Evolutionary conservation across 257 asterid genomes (phyloP).

Genomic region (Haberlea rhodopensis): DNA sequence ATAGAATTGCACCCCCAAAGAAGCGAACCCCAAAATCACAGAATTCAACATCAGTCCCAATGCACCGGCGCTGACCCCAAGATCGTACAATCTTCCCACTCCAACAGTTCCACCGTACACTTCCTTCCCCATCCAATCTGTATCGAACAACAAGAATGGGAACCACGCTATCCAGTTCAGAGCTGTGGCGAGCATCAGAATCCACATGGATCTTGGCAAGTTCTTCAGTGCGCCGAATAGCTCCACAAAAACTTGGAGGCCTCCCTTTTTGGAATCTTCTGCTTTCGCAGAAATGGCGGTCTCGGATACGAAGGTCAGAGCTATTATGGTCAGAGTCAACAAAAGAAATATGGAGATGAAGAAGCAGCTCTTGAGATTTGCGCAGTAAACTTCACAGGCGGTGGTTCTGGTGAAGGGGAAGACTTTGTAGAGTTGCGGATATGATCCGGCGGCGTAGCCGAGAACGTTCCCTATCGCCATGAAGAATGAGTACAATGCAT

Average conservation of each 20-base stretch:
- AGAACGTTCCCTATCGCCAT: conserved; percentile 90
- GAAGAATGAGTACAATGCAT: conserved; percentile 71
- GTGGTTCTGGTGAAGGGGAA: conserved; percentile 75
- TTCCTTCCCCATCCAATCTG: conserved; percentile 84
- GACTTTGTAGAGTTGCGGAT: conserved; percentile 46
- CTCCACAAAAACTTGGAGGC: conserved; percentile 57
- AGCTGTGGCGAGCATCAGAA: conserved; percentile 52
- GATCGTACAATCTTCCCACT: conserved; percentile 42
- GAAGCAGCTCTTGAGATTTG: conserved; percentile 82
- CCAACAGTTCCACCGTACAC: conserved; percentile 64
- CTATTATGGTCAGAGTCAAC: conserved; percentile 38
- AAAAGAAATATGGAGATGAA: conserved; percentile 65
- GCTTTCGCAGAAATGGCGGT: background rate
- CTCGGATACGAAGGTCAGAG: conserved; percentile 40
- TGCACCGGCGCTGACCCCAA: conserved; percentile 84
- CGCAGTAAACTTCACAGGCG: conserved; percentile 91
- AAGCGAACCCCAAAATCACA: conserved; percentile 62
- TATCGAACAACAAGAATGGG: conserved; percentile 63
- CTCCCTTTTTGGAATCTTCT: conserved; percentile 12
- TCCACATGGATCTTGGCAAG: conserved; percentile 67
- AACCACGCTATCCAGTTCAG: conserved; percentile 83
- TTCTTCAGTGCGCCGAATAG: conserved; percentile 57
- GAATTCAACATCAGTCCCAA: conserved; percentile 74
- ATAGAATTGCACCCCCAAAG: conserved; percentile 47
- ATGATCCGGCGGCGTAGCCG: conserved; percentile 90